phyloP scores from a whole-genome alignment of 2,329 filamentous ascomycete species.

The Xylaria digitata region DNA sequence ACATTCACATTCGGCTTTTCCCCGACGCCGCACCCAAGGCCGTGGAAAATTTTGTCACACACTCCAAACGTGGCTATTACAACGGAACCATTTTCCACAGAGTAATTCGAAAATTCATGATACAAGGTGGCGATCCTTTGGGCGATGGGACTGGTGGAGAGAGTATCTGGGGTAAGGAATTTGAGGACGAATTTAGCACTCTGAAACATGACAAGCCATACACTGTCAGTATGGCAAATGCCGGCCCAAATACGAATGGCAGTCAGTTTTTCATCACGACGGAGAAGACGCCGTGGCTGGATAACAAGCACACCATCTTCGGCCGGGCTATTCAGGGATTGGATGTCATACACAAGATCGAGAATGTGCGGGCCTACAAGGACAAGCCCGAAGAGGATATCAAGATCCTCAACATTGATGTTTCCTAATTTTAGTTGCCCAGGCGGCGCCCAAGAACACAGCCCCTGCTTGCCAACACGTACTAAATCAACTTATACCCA shows the following conservation, averaged over 20 bases:
- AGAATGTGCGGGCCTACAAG: slow-evolving; percentile 85
- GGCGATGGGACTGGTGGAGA: slow-evolving; percentile 92
- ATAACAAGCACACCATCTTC: slow-evolving; percentile 96
- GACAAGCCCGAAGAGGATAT: slow-evolving; percentile 98
- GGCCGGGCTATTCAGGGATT: slow-evolving; percentile 89
- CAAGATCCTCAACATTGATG: slow-evolving; percentile 91
- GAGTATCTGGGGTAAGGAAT: slow-evolving; percentile 91
- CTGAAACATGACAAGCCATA: slow-evolving; percentile 96
- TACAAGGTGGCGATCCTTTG: slow-evolving; percentile 84
- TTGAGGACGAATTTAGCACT: slow-evolving; percentile 92
- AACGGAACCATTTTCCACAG: slow-evolving; percentile 98
- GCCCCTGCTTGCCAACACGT: slow-evolving; percentile 9
- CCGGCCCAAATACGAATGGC: slow-evolving; percentile 92
- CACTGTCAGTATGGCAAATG: slow-evolving; percentile 97
- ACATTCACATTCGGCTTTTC: slow-evolving; percentile 93
- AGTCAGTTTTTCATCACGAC: slow-evolving; percentile 99
- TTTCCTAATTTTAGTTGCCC: slow-evolving; percentile 54
- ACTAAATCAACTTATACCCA: slow-evolving; percentile 24
- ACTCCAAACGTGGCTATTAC: slow-evolving; percentile 91
- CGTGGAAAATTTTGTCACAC: slow-evolving; percentile 97
- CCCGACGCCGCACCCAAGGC: slow-evolving; percentile 92
- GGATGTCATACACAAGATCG: slow-evolving; percentile 95
- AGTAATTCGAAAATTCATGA: slow-evolving; percentile 99
- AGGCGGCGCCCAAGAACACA: slow-evolving; percentile 2
- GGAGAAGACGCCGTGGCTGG: slow-evolving; percentile 95